These are phyloP conservation scores for Cladosporium velox DNA, from an alignment of 2,329 filamentous ascomycete genomes.

Conservation along the genomic window DNA sequence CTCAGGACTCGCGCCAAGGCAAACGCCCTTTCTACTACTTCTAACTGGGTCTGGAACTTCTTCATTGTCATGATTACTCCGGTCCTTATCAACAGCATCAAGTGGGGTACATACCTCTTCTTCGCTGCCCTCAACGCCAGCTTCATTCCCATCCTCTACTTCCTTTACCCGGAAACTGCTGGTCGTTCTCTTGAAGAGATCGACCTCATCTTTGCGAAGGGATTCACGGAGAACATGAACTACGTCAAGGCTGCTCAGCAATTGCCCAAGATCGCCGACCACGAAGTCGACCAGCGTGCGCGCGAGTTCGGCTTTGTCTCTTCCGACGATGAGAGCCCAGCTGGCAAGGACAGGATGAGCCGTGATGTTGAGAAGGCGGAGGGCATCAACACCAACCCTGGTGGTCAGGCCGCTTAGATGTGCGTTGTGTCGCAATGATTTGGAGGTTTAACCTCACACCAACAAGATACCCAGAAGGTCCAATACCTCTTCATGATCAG, in stretches of 20 bases:
- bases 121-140: conserved; percentile 54
- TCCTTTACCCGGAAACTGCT: conserved; percentile 50
- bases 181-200: conserved; percentile 34
- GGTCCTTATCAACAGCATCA: conserved; percentile 39
- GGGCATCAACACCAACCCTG: conserved; percentile 19
- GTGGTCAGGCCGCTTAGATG: conserved; percentile 12
- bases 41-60: conserved; percentile 47
- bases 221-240: conserved; percentile 33
- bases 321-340: conserved; percentile 32
- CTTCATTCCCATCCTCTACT: conserved; percentile 61
- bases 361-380: conserved; percentile 19
- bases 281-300: conserved; percentile 38
- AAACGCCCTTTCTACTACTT: conserved; percentile 16
- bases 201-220: conserved; percentile 31
- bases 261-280: conserved; percentile 38
- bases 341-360: not conserved
- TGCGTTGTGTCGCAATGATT: conserved; percentile 1
- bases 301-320: conserved; percentile 38
- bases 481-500: conserved; percentile 4
- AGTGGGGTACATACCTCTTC: conserved; percentile 42
- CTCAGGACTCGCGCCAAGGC: conserved; percentile 36
- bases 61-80: conserved; percentile 42
- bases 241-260: conserved; percentile 43
- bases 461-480: conserved; percentile 16
- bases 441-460: conserved; percentile 2